Percentiles rank a stretch among this genome's conserved stretches.
Conservation (phyloP, 768 basidiomycete species). For the Lentinus tigrinus region DNA sequence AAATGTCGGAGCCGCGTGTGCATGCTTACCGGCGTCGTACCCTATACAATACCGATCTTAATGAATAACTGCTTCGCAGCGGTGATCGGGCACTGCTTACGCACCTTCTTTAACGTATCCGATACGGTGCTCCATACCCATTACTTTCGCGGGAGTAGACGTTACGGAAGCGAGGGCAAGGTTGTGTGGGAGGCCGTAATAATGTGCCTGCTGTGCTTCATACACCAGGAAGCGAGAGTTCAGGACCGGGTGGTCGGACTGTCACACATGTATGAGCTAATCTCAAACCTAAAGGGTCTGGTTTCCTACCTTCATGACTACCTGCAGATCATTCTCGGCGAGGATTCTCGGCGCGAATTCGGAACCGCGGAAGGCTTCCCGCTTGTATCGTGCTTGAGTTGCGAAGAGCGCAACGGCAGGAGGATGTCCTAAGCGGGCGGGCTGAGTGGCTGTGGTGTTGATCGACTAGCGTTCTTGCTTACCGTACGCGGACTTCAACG, state of each 20-base stretch:
- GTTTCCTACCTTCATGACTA: slow-evolving; percentile 55
- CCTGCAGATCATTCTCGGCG: slow-evolving; percentile 52
- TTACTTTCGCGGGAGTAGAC: slow-evolving; percentile 63
- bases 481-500: slow-evolving; percentile 70
- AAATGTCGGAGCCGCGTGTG: not conserved
- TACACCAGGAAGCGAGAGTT: slow-evolving; percentile 56
- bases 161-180: slow-evolving; percentile 72
- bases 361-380: slow-evolving; percentile 61
- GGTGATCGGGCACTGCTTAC: no score
- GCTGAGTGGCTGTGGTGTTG: not conserved
- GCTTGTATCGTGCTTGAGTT: slow-evolving; percentile 69
- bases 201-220: slow-evolving; percentile 66
- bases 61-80: not conserved
- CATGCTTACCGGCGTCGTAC: slow-evolving; percentile 3
- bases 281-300: not conserved
- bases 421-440: slow-evolving; percentile 37
- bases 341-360: slow-evolving; percentile 66
- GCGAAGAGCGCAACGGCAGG: slow-evolving; percentile 83
- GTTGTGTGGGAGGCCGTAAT: slow-evolving; percentile 65
- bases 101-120: slow-evolving; percentile 62
- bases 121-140: slow-evolving; percentile 70
- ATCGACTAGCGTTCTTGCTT: not conserved
- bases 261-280: slow-evolving; percentile 1
- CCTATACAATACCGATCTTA: not conserved
- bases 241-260: slow-evolving; percentile 54